Evolutionary conservation across 805 yeast species (phyloP), one percentile per base, ranked within the genome.

Genomic region (Pichia cephalocereana): DNA sequence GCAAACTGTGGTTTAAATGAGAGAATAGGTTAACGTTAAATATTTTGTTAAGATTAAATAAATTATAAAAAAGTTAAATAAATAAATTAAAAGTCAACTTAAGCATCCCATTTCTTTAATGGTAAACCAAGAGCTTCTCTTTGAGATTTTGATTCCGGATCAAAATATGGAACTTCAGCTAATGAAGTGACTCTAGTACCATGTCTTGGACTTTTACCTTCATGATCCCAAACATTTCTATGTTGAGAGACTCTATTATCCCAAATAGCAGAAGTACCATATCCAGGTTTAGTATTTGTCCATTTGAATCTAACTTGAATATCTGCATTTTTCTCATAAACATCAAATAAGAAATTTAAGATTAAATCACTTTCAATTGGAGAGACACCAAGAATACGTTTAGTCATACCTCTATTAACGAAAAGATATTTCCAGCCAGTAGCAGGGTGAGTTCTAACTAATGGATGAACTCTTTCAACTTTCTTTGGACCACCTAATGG

Each of bases 371-470:
- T 68, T 61, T 79, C 83, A 45, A 64, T 74, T 30, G 72, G 71
- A 48, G 74, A 72, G 46, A 78, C 66, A 0, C 81, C 83, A 14
- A 71, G 70, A 47, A 79, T 78, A 52, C 77, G 67, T 39, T 57
- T 67, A 8, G 82, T 77, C 70, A 71, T 69, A 23, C 69, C 63
- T 43, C 78, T 69, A 61, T 77, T 76, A 36, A 77, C 77, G 52
- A 67, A 79, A 51, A 79, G 63, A 3, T 77, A 67, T 62, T 80
- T 80, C 76, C 78, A 71, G 32, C 82, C 83, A 28, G 85, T 79
- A 12, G 74, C 81, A 10, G 86, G 85, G 55, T 80, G 83, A 32
- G 82, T 77, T 65, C 84, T 72, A 31, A 80, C 72, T 23, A 80
- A 52, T 3, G 83, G 84, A 61, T 80, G 86, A 49, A 70, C 74